These are phyloP conservation scores for Mortierella sp. DNA, from an alignment of 371 early-diverging fungal species.

Conservation along the genomic window DNA sequence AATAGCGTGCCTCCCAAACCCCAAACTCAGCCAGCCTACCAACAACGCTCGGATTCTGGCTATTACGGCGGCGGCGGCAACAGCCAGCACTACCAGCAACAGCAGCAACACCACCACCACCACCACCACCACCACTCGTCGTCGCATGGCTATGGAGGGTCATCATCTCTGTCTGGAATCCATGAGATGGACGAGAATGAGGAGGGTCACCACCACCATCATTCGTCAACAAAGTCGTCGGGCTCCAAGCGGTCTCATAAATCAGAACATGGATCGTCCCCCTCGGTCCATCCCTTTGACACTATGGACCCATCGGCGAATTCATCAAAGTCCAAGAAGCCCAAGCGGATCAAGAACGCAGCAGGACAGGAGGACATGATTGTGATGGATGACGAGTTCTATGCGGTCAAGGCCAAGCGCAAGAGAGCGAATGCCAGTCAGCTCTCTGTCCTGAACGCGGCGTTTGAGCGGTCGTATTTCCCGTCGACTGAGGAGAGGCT, in stretches of 20 bases:
- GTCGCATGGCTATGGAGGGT: constrained; percentile 13
- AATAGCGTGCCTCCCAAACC: constrained; percentile 43
- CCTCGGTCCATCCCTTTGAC: constrained; percentile 56
- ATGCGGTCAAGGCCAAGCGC: constrained; percentile 67
- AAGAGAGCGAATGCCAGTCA: constrained; percentile 71
- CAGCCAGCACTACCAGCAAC: constrained; percentile 1
- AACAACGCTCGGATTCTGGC: constrained; percentile 16
- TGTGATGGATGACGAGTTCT: constrained; percentile 53
- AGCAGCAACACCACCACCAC: constrained; percentile 31
- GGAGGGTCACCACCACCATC: constrained; percentile 8
- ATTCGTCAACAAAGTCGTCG: constrained; percentile 13
- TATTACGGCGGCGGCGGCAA: constrained; percentile 12
- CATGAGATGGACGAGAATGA: constrained; percentile 14
- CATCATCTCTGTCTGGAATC: constrained; percentile 6
- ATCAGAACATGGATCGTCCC: not conserved
- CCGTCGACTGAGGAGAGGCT: constrained; percentile 84
- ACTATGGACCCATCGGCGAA: constrained; percentile 10
- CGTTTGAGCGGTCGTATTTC: constrained; percentile 70
- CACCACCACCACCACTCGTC: constrained; percentile 30
- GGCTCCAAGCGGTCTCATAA: constrained; percentile 35
- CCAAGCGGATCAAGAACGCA: constrained; percentile 49
- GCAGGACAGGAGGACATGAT: constrained; percentile 52
- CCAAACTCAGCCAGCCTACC: constrained; percentile 21
- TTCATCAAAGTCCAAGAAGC: constrained; percentile 48
- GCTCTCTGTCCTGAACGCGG: constrained; percentile 66